Base-by-base conservation (phyloP, 371 early-diverging fungal species). In the Choanephora cucurbitarum region DNA sequence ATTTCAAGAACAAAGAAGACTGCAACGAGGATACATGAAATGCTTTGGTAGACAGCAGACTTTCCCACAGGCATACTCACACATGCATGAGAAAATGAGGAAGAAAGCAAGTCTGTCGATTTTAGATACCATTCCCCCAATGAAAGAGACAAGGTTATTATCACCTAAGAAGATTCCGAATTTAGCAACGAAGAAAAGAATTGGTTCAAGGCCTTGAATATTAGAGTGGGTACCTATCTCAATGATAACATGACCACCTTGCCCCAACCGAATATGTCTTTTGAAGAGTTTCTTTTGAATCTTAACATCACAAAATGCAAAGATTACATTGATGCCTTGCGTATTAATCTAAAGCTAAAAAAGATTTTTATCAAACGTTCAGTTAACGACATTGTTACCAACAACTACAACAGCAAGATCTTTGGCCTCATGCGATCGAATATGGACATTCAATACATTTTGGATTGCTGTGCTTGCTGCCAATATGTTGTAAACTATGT, bases 401-500 rank as follows among this genome's bases (percentile, higher is more conserved):
- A 46, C 28, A 46, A 46, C 23, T 46, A 46, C 2, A 46, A 46
- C n/a, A 7, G 24, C 4, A 22, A 46, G 24, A 24, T 46, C 8
- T 24, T 46, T 19, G 23, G 23, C 4, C 17, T 44, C 1, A 22
- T 24, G 28, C 22, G n/a, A 6, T 24, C 46, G 13, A 46, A 46
- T 13, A 46, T 46, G 15, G 46, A 46, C 13, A 22, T 46, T 24
- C 46, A 46, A 28, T 46, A 46, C n/a, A 46, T 46, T 24, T 28
- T 46, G 15, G 46, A 46, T 10, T 24, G 24, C 1, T 46, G 23
- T 28, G 46, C 46, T 8, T 46, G 46, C 15, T 46, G 46, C 23
- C 24, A 9, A 22, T 46, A 46, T 28, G 28, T 46, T 22, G 46
- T 46, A 2, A 17, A 40, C 10, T 40, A 40, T 10, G 10, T 40